Conservation (phyloP, 1,284 basidiomycete genomes). For the Ganoderma lingzhi region DNA sequence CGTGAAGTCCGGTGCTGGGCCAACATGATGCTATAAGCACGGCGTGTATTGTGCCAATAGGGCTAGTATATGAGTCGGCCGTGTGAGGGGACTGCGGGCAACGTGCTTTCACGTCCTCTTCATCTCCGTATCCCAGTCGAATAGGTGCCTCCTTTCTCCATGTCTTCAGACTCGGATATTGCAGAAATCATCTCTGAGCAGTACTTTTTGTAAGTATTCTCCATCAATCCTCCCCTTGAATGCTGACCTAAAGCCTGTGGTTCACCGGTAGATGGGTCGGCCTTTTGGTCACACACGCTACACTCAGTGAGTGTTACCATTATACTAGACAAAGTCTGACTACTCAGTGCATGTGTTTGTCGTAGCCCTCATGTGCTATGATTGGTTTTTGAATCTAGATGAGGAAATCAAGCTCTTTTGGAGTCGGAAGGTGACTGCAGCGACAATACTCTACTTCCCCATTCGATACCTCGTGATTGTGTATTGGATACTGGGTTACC, state of each 20-base stretch:
- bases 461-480: slow-evolving; percentile 15
- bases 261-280: background rate
- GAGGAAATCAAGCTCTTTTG: slow-evolving; percentile 16
- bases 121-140: background rate
- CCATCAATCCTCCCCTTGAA: background rate
- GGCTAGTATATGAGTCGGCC: no score
- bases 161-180: slow-evolving; percentile 3
- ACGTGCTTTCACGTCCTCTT: background rate
- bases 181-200: slow-evolving; percentile 11
- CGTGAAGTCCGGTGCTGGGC: no score
- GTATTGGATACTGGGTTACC: slow-evolving; percentile 12
- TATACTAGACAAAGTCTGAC: background rate
- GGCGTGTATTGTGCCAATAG: no score
- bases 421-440: slow-evolving; percentile 8
- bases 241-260: background rate
- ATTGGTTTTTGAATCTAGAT: slow-evolving; percentile 10
- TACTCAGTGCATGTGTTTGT: no score
- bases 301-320: slow-evolving; percentile 1
- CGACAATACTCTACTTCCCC: slow-evolving; percentile 11
- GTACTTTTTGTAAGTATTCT: slow-evolving; percentile 3
- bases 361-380: slow-evolving; percentile 9
- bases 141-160: background rate
- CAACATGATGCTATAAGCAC: no score
- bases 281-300: slow-evolving; percentile 7
- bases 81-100: no score